Percentiles rank a stretch among this genome's conserved stretches.
These are phyloP conservation scores for Aspergillus sparsus DNA, from an alignment of 495 filamentous ascomycete genomes.

Conservation along the genomic window DNA sequence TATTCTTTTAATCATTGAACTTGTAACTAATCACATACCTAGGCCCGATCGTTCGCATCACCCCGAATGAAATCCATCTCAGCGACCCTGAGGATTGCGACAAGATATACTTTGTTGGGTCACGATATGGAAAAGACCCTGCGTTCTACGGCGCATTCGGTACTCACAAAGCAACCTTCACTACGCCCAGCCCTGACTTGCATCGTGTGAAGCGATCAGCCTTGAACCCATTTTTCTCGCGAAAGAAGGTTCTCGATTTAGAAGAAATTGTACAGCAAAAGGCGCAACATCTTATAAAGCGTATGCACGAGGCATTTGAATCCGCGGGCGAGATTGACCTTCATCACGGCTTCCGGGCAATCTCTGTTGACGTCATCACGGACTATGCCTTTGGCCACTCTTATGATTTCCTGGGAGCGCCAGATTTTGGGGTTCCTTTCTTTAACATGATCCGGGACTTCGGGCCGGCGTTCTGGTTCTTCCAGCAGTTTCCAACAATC, in stretches of 20 bases:
- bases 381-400: slow-evolving; percentile 42
- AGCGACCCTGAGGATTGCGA: slow-evolving; percentile 40
- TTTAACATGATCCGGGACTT: slow-evolving; percentile 22
- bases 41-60: slow-evolving; percentile 39
- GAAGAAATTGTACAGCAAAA: slow-evolving; percentile 33
- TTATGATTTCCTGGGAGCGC: slow-evolving; percentile 24
- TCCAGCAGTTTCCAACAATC: slow-evolving; percentile 28
- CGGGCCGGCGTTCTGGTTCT: slow-evolving; percentile 26
- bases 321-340: slow-evolving; percentile 22
- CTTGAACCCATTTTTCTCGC: slow-evolving; percentile 47
- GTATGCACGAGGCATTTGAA: slow-evolving; percentile 20
- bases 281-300: slow-evolving; percentile 14
- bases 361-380: slow-evolving; percentile 48
- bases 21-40: neutral
- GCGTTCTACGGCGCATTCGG: slow-evolving; percentile 26
- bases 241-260: slow-evolving; percentile 33
- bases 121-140: slow-evolving; percentile 33
- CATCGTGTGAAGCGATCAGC: slow-evolving; percentile 36
- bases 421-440: slow-evolving; percentile 24
- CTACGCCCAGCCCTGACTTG: slow-evolving; percentile 28
- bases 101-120: slow-evolving; percentile 35
- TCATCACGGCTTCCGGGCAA: slow-evolving; percentile 31
- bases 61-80: slow-evolving; percentile 42
- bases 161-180: slow-evolving; percentile 21
- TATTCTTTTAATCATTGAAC: no score